These are phyloP conservation scores for Penicillium dipodomyicola DNA, from an alignment of 495 filamentous ascomycete genomes.

Conservation along the genomic window DNA sequence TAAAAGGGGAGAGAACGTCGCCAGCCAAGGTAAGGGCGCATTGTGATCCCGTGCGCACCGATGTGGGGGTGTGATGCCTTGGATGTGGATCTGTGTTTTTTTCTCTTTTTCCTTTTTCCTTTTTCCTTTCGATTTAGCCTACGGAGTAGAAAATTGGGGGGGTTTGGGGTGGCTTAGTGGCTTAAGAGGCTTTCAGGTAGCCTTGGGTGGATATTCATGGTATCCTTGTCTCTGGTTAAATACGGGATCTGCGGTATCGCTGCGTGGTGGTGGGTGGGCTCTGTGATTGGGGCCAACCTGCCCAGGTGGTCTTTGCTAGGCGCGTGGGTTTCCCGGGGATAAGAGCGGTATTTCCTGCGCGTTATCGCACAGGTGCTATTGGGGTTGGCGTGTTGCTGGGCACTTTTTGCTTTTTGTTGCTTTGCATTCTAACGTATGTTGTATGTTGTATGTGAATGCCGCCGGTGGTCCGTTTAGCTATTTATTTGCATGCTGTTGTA, in stretches of 20 bases:
- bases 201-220: not conserved
- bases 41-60: constrained; percentile 3
- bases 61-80: constrained; percentile 2
- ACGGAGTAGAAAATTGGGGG: not conserved
- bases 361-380: not conserved
- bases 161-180: not conserved
- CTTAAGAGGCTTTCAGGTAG: not conserved
- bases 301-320: not conserved
- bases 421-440: not conserved
- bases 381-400: not conserved
- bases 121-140: not conserved
- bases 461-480: not conserved
- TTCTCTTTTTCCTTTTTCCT: not conserved
- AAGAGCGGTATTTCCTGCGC: not conserved
- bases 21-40: constrained; percentile 6
- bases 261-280: not conserved
- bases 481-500: not conserved
- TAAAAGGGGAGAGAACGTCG: not conserved
- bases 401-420: not conserved
- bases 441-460: too few species aligned
- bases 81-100: not conserved
- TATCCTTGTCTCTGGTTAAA: not conserved
- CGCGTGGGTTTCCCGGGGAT: not conserved
- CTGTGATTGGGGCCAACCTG: not conserved
- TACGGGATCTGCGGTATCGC: not conserved